A percentile compares a stretch with the other conserved stretches of the same genome.
Conservation (phyloP, 352 stramenopile species). For the Globisporangium polare region DNA sequence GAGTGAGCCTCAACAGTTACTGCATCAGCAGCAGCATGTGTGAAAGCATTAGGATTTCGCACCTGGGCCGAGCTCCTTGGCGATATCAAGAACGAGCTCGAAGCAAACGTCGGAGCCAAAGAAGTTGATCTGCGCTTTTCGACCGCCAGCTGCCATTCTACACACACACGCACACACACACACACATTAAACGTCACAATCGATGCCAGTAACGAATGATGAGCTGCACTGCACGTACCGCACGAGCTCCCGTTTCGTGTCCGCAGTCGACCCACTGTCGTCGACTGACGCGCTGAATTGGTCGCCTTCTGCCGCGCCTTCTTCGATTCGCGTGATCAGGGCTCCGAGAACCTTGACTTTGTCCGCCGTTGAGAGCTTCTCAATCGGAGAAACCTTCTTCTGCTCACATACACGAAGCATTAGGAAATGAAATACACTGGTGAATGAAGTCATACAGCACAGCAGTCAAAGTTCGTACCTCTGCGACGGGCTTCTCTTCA, state of each 20-base stretch:
- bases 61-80: conserved; percentile 55
- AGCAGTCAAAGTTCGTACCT: too few relatives aligned
- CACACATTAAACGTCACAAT: too few relatives aligned
- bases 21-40: not conserved
- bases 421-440: not conserved
- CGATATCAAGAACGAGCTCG: conserved; percentile 63
- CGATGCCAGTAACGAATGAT: not conserved
- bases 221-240: conserved; percentile 25
- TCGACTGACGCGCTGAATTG: conserved; percentile 23
- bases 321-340: conserved; percentile 59
- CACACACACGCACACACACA: not conserved
- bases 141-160: conserved; percentile 64
- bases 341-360: conserved; percentile 50
- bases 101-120: conserved; percentile 78
- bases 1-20: not conserved
- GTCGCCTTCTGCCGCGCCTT: conserved; percentile 54
- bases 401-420: conserved; percentile 3
- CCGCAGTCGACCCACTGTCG: conserved; percentile 27
- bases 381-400: conserved; percentile 16
- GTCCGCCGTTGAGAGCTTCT: conserved; percentile 47
- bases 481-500: not conserved
- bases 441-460: not conserved
- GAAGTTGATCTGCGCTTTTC: conserved; percentile 73
- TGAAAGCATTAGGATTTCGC: not conserved
- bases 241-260: conserved; percentile 70